Percentiles rank a stretch among this genome's conserved stretches.
Evolutionary conservation across 2,329 filamentous ascomycete genomes (phyloP).

Genomic region (Cucurbitaria berberidis): DNA sequence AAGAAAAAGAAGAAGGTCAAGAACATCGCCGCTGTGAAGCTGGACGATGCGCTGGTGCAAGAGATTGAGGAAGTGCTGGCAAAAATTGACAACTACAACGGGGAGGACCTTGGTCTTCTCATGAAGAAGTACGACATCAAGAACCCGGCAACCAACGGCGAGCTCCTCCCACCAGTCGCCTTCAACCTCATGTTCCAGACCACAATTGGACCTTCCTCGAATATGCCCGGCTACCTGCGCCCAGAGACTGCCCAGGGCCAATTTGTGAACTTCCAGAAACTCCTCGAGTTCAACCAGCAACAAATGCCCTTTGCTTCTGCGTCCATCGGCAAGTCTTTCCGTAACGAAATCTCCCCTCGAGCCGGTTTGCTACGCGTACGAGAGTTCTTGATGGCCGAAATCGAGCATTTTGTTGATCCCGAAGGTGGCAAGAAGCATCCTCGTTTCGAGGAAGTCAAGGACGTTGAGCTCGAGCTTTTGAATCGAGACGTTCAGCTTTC

Average conservation of each 20-base stretch:
- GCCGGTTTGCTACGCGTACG: conserved; percentile 90
- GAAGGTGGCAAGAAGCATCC: conserved; percentile 92
- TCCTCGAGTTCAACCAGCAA: conserved; percentile 94
- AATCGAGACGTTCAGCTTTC: conserved; percentile 84
- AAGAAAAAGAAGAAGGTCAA: conserved; percentile 88
- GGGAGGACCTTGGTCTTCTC: conserved; percentile 81
- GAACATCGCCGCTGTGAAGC: conserved; percentile 68
- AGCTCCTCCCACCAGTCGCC: conserved; percentile 79
- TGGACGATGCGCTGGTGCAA: conserved; percentile 82
- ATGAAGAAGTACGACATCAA: conserved; percentile 89
- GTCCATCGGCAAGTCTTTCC: conserved; percentile 96
- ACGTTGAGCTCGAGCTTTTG: conserved; percentile 82
- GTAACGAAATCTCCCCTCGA: conserved; percentile 96
- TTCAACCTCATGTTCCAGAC: conserved; percentile 99
- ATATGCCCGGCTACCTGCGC: conserved; percentile 67
- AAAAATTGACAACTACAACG: conserved; percentile 93
- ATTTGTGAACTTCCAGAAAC: conserved; percentile 95
- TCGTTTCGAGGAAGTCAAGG: conserved; percentile 83
- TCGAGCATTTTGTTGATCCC: conserved; percentile 97
- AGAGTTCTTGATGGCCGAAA: conserved; percentile 98
- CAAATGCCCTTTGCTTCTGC: conserved; percentile 97
- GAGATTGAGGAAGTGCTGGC: conserved; percentile 93
- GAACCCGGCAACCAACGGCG: conserved; percentile 80
- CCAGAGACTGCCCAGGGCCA: conserved; percentile 98
- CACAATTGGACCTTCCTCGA: conserved; percentile 88